Conservation (phyloP, 805 yeast species). For the Metschnikowia similis region DNA sequence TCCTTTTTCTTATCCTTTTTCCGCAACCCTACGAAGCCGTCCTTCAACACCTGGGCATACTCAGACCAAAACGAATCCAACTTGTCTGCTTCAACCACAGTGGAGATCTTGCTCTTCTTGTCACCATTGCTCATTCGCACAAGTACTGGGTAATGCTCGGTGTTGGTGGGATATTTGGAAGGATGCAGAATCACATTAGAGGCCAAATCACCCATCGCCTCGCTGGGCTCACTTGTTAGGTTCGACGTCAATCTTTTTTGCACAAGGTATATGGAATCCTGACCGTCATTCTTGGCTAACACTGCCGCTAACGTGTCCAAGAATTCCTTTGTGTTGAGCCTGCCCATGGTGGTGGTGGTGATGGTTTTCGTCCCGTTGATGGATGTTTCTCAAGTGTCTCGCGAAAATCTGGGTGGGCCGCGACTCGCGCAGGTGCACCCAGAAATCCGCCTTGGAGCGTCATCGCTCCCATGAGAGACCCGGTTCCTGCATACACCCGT, state of each 20-base stretch:
- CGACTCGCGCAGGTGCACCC: not conserved
- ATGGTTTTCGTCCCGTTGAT: not conserved
- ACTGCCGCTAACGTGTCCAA: constrained; percentile 19
- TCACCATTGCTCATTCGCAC: constrained; percentile 47
- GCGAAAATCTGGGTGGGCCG: constrained; percentile 1
- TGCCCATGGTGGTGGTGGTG: constrained; percentile 20
- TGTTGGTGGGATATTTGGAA: constrained; percentile 18
- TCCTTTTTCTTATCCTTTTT: constrained; percentile 80
- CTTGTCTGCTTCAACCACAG: constrained; percentile 59
- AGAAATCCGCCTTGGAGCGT: too few relatives aligned
- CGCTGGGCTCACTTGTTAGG: constrained; percentile 9
- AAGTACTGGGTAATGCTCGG: constrained; percentile 52
- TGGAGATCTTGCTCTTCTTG: constrained; percentile 57
- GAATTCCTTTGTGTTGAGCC: constrained; percentile 32
- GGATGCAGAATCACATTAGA: constrained; percentile 27
- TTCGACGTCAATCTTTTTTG: constrained; percentile 46
- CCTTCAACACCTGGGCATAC: constrained; percentile 64
- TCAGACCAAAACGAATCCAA: constrained; percentile 74
- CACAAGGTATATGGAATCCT: constrained; percentile 54
- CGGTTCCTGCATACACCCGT: too few relatives aligned
- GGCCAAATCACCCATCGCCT: constrained; percentile 26
- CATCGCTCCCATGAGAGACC: too few relatives aligned
- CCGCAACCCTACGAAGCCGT: constrained; percentile 69
- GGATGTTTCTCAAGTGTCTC: not conserved
- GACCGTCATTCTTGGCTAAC: constrained; percentile 27